These are phyloP conservation scores for Sphagnurus paluster DNA, from an alignment of 1,284 basidiomycete species.

Conservation along the genomic window DNA sequence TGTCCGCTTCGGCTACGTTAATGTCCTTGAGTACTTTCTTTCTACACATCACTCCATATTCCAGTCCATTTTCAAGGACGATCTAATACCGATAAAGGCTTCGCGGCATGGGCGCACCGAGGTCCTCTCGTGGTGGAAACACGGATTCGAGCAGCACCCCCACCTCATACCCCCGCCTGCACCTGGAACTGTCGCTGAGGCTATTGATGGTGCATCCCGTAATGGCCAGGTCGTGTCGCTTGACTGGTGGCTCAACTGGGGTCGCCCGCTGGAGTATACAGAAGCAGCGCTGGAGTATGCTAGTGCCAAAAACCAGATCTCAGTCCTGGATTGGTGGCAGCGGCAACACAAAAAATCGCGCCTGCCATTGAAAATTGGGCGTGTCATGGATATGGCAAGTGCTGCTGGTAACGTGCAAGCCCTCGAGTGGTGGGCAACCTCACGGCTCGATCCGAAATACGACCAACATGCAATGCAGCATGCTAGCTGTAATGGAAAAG, in stretches of 20 bases:
- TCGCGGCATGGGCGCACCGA: conserved; percentile 68
- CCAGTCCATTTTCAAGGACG: conserved; percentile 56
- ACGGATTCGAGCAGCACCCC: conserved; percentile 57
- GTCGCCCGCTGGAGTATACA: conserved; percentile 64
- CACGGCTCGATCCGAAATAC: conserved; percentile 73
- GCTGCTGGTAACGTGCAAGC: conserved; percentile 68
- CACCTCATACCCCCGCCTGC: conserved; percentile 55
- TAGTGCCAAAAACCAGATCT: conserved; percentile 69
- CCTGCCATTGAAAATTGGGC: conserved; percentile 73
- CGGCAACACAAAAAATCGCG: conserved; percentile 41
- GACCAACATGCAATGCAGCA: conserved; percentile 74
- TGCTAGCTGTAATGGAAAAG: conserved; percentile 76
- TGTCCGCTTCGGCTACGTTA: conserved; percentile 73
- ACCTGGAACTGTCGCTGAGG: conserved; percentile 53
- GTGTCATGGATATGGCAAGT: conserved; percentile 79
- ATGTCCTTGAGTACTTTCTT: conserved; percentile 71
- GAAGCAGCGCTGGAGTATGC: conserved; percentile 76
- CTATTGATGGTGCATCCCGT: conserved; percentile 71
- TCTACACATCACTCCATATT: conserved; percentile 63
- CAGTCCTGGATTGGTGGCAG: conserved; percentile 82
- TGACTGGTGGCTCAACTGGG: conserved; percentile 68
- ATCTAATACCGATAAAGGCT: conserved; percentile 72
- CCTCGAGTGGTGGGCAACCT: conserved; percentile 82
- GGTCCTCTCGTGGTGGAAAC: conserved; percentile 82
- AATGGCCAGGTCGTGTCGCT: conserved; percentile 65